Evolutionary conservation across 495 filamentous ascomycete genomes (phyloP).

Genomic region (Lophiotrema nucula): DNA sequence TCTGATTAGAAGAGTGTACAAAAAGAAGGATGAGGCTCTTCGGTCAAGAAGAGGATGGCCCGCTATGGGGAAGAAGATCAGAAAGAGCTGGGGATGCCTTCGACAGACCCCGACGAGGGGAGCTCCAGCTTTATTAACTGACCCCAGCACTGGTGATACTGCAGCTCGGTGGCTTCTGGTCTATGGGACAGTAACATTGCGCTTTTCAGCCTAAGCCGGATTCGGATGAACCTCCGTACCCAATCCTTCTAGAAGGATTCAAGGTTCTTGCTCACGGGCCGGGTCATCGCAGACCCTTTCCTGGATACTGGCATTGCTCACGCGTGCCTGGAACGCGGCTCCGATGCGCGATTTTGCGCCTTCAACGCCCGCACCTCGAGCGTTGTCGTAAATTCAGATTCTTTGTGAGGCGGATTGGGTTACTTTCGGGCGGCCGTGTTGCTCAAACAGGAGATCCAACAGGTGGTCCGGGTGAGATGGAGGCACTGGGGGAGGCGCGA

Average conservation of each 20-base stretch:
- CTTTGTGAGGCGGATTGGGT: not conserved
- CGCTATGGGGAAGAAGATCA: conserved; percentile 7
- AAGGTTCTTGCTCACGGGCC: not conserved
- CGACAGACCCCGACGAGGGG: not conserved
- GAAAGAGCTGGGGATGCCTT: conserved; percentile 24
- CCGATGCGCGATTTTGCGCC: not conserved
- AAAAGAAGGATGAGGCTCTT: conserved; percentile 19
- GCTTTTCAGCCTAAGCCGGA: conserved; percentile 7
- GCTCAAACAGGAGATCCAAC: conserved; percentile 11
- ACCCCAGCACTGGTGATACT: conserved; percentile 31
- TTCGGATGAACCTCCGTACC: conserved; percentile 21
- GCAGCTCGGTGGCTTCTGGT: conserved; percentile 30
- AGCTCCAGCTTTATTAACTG: conserved; percentile 23
- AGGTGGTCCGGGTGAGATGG: conserved; percentile 29
- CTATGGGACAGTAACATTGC: conserved; percentile 34
- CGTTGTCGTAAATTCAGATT: not conserved
- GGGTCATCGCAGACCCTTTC: not conserved
- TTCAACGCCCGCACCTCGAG: not conserved
- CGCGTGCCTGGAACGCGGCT: not conserved
- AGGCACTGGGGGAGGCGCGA: conserved; percentile 15
- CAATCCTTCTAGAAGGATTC: conserved; percentile 32
- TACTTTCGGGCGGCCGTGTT: not conserved
- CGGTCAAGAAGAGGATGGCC: conserved; percentile 11
- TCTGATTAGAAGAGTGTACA: conserved; percentile 1
- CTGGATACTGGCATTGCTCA: conserved; percentile 11